These are phyloP conservation scores for Phialemoniopsis sp. DNA, from an alignment of 2,329 filamentous ascomycete species.

Conservation along the genomic window DNA sequence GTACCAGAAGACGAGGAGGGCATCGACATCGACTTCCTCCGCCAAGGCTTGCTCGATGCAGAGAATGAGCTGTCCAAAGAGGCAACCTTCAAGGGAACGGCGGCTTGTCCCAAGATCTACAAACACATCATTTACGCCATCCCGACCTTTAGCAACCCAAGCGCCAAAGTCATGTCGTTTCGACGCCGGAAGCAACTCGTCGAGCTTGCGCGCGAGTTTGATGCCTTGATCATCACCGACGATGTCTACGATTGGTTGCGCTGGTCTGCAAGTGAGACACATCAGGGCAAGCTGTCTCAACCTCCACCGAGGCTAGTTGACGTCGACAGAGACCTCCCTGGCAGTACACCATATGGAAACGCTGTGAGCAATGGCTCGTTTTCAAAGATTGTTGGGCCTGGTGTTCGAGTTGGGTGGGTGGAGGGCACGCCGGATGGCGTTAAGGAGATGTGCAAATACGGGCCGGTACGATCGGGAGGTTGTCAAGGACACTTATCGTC, in stretches of 20 bases:
- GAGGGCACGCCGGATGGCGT: background rate
- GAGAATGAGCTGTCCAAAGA: background rate
- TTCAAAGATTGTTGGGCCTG: slow-evolving; percentile 58
- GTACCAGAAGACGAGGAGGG: background rate
- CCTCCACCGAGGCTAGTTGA: slow-evolving; percentile 53
- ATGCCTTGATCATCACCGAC: background rate
- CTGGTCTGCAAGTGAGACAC: background rate
- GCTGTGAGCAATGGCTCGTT: slow-evolving; percentile 61
- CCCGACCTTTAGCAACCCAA: background rate
- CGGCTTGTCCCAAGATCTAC: background rate
- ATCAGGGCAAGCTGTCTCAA: background rate
- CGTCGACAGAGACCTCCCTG: slow-evolving; percentile 53
- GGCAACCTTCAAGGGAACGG: background rate
- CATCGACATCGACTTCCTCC: background rate
- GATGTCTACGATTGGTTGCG: background rate
- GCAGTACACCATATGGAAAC: slow-evolving; percentile 58
- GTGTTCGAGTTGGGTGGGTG: slow-evolving; percentile 1
- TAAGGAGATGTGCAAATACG: background rate
- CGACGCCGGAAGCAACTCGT: background rate
- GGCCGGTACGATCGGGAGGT: background rate
- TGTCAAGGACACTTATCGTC: background rate
- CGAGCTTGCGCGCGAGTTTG: background rate
- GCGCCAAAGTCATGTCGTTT: background rate
- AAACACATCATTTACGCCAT: background rate
- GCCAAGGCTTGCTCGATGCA: background rate